Conservation (phyloP, 169 alveolate species). For the Plasmodium gallinaceum region DNA sequence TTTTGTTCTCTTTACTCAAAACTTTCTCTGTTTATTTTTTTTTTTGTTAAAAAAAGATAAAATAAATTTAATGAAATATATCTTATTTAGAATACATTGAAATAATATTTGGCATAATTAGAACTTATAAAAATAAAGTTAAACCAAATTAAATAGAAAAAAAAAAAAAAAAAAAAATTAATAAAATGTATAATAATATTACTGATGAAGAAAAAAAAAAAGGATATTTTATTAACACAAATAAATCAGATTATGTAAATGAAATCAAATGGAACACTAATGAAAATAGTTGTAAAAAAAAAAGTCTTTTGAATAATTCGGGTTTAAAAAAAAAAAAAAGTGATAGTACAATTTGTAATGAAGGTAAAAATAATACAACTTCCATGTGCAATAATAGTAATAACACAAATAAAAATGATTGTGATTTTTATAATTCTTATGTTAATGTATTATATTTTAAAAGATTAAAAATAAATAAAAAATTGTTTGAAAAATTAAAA, state of each 20-base stretch:
- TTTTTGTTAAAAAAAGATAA: too few relatives aligned
- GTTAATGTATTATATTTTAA: slow-evolving; percentile 53
- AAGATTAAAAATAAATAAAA: slow-evolving; percentile 64
- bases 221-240: background rate
- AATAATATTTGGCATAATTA: too few relatives aligned
- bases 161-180: background rate
- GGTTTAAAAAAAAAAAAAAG: background rate
- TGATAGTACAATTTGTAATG: background rate
- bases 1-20: too few relatives aligned
- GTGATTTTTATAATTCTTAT: slow-evolving; percentile 22
- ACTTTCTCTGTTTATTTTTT: too few relatives aligned
- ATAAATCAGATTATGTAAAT: background rate
- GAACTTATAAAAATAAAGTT: too few relatives aligned
- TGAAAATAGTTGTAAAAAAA: background rate
- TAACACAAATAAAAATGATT: background rate
- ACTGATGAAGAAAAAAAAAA: background rate
- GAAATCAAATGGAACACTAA: background rate
- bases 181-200: background rate
- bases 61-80: too few relatives aligned
- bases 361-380: too few relatives aligned
- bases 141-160: too few relatives aligned
- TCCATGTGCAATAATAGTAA: background rate
- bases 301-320: background rate
- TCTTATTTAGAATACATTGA: too few relatives aligned
- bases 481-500: slow-evolving; percentile 58